Evolutionary conservation across 129 eudicot species (phyloP).

Genomic region (Flaveria bidentis): DNA sequence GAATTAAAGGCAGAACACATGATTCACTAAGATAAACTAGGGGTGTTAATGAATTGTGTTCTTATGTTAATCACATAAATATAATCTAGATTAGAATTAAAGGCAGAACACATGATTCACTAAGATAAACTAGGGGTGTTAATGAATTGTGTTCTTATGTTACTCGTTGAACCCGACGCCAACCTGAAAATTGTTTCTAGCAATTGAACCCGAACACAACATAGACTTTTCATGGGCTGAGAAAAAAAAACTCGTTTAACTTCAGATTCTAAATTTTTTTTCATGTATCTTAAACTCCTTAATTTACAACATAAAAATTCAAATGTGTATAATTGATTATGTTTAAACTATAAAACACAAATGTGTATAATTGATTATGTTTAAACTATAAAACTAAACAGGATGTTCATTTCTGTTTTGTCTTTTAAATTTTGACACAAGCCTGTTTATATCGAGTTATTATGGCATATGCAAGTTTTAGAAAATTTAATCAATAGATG

Average conservation of each 20-base stretch:
- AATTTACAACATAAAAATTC: too few relatives aligned
- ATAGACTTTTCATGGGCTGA: background rate
- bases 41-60: too few relatives aligned
- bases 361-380: background rate
- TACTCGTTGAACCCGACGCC: too few relatives aligned
- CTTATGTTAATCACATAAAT: constrained; percentile 33
- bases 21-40: too few relatives aligned
- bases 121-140: background rate
- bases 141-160: background rate
- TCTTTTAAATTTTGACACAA: background rate
- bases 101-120: background rate
- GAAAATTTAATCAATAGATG: too few relatives aligned
- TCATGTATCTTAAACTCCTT: too few relatives aligned
- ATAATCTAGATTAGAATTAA: background rate
- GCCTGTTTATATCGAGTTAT: background rate
- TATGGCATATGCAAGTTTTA: background rate
- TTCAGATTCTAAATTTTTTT: too few relatives aligned
- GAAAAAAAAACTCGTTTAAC: background rate
- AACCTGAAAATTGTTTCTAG: background rate
- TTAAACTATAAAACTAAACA: background rate
- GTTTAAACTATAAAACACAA: background rate
- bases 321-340: too few relatives aligned
- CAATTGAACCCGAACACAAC: background rate
- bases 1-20: too few relatives aligned
- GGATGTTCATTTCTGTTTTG: background rate